Percentiles rank a stretch among this genome's conserved stretches.
phyloP scores from a whole-genome alignment of 2,329 filamentous ascomycete species.

The Monilinia fructicola region DNA sequence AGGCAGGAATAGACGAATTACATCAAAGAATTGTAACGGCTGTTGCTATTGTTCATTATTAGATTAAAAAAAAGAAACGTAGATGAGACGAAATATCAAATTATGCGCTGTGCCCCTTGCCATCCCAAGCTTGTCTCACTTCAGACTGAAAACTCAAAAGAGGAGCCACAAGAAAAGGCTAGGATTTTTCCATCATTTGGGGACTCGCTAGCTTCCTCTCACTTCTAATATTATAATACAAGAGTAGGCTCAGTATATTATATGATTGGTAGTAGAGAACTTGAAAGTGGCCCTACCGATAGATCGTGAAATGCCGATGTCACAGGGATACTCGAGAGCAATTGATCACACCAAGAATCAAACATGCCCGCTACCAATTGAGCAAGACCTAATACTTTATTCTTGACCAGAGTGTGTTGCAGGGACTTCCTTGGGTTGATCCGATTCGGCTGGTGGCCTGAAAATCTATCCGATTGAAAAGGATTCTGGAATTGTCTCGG shows the following conservation, averaged over 20 bases:
- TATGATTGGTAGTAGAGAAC: not conserved
- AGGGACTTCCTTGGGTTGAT: no score
- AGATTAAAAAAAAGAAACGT: not conserved
- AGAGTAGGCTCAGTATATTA: not conserved
- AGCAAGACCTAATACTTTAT: no score
- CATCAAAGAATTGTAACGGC: not conserved
- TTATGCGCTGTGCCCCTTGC: slow-evolving; percentile 11
- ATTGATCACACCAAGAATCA: no score
- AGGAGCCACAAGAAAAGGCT: not conserved
- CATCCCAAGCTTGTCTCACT: not conserved
- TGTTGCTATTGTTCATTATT: not conserved
- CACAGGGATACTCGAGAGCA: no score
- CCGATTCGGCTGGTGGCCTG: no score
- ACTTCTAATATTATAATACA: not conserved
- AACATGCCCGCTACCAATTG: no score
- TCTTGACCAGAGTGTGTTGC: no score
- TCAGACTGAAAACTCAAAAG: slow-evolving; percentile 13
- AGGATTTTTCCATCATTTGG: slow-evolving; percentile 1
- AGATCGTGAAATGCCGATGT: no score
- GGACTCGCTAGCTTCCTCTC: slow-evolving; percentile 8
- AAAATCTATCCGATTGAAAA: no score
- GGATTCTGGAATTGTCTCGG: no score
- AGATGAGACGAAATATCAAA: slow-evolving; percentile 1
- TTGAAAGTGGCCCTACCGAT: not conserved
- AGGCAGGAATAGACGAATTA: not conserved